Evolutionary conservation across 108 stramenopile genomes (phyloP), one percentile per base, ranked within the genome.

Genomic region (Pseudonitzschia pungens): DNA sequence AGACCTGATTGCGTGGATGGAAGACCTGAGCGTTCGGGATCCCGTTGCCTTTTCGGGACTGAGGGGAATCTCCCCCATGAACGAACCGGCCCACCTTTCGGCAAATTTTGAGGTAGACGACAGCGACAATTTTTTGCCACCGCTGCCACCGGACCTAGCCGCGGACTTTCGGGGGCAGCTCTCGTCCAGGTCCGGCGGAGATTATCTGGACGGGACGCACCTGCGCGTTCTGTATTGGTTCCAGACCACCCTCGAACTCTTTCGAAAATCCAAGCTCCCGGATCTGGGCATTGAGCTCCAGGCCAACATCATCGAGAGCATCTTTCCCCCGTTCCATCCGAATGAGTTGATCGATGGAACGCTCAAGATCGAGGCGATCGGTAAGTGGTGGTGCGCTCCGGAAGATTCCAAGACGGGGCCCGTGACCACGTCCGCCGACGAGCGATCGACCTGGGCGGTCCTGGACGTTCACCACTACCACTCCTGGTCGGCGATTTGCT

Each of bases 401-500:
- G 45, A 48, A 12, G 45, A 18, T 48, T 1, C 45, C 72, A 32
- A 79, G 12, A 79, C 86, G 36, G 28, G 68, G 11, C 82, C 81
- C 29, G 69, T 85, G 12, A 74, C 82, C 0, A 92, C 91, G 18
- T 76, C 85, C 0, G 45, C 75, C n/a, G 62, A 76, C 22, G 91
- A 92, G 71, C 85, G 91, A 31, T 29, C 71, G 21, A 60, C 51
- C 31, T 92, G 87, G 87, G 86, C 86, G 12, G 80, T 89, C 7
- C 77, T 92, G 71, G 91, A 92, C 64, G 83, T 92, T 16, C 91
- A 92, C 76, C 87, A 89, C 58, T 92, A 92, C 45, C 87, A 92
- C 65, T 86, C 90, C 4, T 92, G 91, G 91, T 83, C 78, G 12
- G 14, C 63, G 6, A 55, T 66, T n/a, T 92, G 91, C 48, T 74